Percentiles rank a stretch among this genome's conserved stretches.
Conservation (phyloP, 345 rosid species). For the Lepidium sativum region DNA sequence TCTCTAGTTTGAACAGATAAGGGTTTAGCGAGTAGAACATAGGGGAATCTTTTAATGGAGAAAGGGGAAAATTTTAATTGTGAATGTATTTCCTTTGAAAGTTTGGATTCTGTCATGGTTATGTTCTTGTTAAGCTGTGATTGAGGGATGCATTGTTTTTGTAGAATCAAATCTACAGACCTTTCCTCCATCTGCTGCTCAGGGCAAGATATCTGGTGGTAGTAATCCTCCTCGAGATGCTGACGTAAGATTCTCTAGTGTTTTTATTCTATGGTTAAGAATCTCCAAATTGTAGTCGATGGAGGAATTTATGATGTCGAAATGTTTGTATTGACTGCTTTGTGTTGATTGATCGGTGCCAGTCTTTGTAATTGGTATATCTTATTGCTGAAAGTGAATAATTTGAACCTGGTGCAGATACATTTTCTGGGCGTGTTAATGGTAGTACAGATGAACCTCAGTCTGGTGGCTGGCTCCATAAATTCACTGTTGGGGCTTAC, state of each 20-base stretch:
- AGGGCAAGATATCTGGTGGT: constrained; percentile 77
- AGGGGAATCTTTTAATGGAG: neutral
- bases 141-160: constrained; percentile 20
- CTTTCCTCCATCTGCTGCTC: constrained; percentile 68
- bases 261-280: neutral
- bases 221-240: constrained; percentile 81
- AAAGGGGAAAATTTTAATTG: neutral
- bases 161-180: constrained; percentile 76
- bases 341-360: neutral
- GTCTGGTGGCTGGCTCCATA: constrained; percentile 66
- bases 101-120: neutral
- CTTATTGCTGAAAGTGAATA: constrained; percentile 6
- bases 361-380: neutral
- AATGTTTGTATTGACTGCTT: neutral
- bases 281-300: neutral
- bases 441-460: constrained; percentile 64
- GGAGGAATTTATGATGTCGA: neutral
- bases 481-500: constrained; percentile 71
- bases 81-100: neutral
- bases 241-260: constrained; percentile 36
- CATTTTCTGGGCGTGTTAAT: constrained; percentile 67
- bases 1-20: neutral
- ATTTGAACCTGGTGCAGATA: constrained; percentile 39
- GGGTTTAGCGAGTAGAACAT: constrained; percentile 2
- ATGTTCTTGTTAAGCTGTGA: neutral